A percentile compares a stretch with the other conserved stretches of the same genome.
phyloP scores from a whole-genome alignment of 202 grass and related monocot genomes.

The Schoenoplectus tabernaemontani region DNA sequence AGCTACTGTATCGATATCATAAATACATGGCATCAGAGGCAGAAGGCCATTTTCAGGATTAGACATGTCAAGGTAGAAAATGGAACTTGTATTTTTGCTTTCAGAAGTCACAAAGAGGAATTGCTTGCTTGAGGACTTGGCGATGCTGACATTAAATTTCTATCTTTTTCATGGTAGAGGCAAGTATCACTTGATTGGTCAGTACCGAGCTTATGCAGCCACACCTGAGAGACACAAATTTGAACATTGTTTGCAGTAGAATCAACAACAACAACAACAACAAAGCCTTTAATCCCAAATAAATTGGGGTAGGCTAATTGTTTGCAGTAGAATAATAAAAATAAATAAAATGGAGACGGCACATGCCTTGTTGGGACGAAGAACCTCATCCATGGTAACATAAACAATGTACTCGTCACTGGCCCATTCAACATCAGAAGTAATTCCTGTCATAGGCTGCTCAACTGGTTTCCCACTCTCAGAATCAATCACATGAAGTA shows the following conservation, averaged over 20 bases:
- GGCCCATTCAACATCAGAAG: slow-evolving; percentile 68
- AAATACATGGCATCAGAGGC: slow-evolving; percentile 53
- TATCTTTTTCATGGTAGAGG: slow-evolving; percentile 79
- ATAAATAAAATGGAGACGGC: not conserved
- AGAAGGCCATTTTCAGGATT: slow-evolving; percentile 55
- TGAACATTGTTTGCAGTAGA: slow-evolving; percentile 9
- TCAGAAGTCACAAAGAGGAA: slow-evolving; percentile 86
- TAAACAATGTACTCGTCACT: slow-evolving; percentile 70
- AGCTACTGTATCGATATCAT: slow-evolving; percentile 73
- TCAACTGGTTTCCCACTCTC: slow-evolving; percentile 55
- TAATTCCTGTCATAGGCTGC: slow-evolving; percentile 54
- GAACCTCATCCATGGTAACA: slow-evolving; percentile 82
- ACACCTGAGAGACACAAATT: slow-evolving; percentile 41
- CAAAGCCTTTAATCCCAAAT: no score
- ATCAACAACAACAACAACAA: no score
- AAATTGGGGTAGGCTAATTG: no score
- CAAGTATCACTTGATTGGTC: slow-evolving; percentile 68
- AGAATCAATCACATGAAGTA: slow-evolving; percentile 62
- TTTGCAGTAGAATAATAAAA: no score
- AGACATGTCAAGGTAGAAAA: slow-evolving; percentile 64
- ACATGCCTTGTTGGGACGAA: slow-evolving; percentile 86
- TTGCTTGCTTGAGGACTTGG: slow-evolving; percentile 73
- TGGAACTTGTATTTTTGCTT: slow-evolving; percentile 81
- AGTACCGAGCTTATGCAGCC: slow-evolving; percentile 65
- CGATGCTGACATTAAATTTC: slow-evolving; percentile 59